Evolutionary conservation across 2,329 filamentous ascomycete genomes (phyloP), one percentile per base, ranked within the genome.

Genomic region (Fusarium proliferatum): DNA sequence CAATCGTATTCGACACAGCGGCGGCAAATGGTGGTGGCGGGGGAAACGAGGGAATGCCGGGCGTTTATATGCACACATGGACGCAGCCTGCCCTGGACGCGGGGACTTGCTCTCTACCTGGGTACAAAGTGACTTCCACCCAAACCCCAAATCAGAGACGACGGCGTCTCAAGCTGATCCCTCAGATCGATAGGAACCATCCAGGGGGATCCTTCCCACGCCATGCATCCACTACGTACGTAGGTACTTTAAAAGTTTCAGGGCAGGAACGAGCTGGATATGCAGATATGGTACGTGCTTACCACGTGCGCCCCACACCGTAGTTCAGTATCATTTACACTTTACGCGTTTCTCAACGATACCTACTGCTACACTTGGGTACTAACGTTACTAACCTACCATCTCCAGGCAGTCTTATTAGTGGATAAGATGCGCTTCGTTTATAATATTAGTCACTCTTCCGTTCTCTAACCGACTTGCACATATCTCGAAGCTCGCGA

Each of bases 31-130:
- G 75, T 64, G 73, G 69, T 69, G 63, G 76, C 67, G 73, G 73
- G 64, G 60, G 61, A 67, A 70, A 65, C 61, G 62, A 82, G 84
- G 84, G 84, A 85, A 83, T 81, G 78, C 76, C 79, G 79, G 78
- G 76, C 83, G 84, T 86, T 86, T 86, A 86, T 86, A 86, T 86
- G 84, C 83, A 81, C 80, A 80, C 38, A 23, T 39, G 61, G 51
- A 43, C 43, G 10, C 49, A 38, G 13, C 38, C 19, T 39, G 38
- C n/a, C 38, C 21, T 33, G 46, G 30, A 80, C 74, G 69, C 76
- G 73, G 72, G 71, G 74, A 69, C 45, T n/a, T 26, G 36, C 36
- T 38, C 26, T 34, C 45, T 28, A 41, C 21, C 21, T 45, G 28
- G 46, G 28, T 55, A 30, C 41, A 58, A 28, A 42, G 59, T 74